Evolutionary conservation across 768 basidiomycete genomes (phyloP).

Genomic region (Paxillus ammoniavirescens): DNA sequence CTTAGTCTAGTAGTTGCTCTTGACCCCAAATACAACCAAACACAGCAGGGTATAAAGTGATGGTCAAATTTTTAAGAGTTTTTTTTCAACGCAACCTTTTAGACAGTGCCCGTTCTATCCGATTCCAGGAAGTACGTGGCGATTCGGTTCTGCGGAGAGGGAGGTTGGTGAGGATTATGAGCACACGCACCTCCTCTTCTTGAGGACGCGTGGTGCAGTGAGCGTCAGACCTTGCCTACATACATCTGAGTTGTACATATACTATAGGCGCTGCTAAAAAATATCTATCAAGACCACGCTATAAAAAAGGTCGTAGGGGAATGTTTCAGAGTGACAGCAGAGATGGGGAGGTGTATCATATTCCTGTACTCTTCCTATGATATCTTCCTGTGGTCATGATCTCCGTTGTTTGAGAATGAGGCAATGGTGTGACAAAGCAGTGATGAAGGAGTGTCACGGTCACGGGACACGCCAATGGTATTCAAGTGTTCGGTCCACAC

Average conservation of each 20-base stretch:
- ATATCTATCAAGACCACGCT: not conserved
- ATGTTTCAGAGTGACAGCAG: too few species aligned
- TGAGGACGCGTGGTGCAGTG: conserved; percentile 44
- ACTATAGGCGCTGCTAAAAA: not conserved
- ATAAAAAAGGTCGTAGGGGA: too few species aligned
- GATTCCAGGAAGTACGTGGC: conserved; percentile 50
- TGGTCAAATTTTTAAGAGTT: not conserved
- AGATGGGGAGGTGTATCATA: too few species aligned
- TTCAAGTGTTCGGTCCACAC: conserved; percentile 1
- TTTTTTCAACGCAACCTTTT: conserved; percentile 50
- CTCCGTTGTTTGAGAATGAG: too few species aligned
- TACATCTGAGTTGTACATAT: conserved; percentile 36
- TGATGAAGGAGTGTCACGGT: conserved; percentile 9
- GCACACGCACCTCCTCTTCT: conserved; percentile 44
- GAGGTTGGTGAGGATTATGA: conserved; percentile 57
- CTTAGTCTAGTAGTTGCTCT: not conserved
- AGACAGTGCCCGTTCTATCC: conserved; percentile 71
- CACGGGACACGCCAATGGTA: conserved; percentile 12
- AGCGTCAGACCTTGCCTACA: conserved; percentile 73
- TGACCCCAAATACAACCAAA: conserved; percentile 30
- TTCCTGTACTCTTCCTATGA: too few species aligned
- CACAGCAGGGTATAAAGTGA: conserved; percentile 16
- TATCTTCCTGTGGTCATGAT: too few species aligned
- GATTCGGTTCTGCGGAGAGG: conserved; percentile 70
- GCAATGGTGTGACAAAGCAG: conserved; percentile 10